Evolutionary conservation across 441 rosid genomes (phyloP).

Genomic region (Aquilaria agallochum): DNA sequence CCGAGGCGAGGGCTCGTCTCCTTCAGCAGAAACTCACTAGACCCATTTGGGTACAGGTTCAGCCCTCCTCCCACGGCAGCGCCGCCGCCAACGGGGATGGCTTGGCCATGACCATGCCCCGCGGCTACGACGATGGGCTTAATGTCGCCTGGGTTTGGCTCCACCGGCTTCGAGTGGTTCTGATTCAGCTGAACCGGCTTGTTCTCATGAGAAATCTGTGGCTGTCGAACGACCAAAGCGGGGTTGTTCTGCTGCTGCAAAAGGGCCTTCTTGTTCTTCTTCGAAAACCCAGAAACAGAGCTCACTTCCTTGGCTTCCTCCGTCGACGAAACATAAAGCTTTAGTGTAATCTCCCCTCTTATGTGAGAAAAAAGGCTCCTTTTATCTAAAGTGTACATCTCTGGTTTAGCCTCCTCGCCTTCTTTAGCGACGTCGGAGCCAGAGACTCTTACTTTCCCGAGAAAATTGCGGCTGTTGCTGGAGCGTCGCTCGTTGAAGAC

Average conservation of each 20-base stretch:
- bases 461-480: constrained; percentile 45
- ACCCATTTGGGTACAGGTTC: constrained; percentile 22
- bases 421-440: constrained; percentile 43
- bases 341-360: constrained; percentile 60
- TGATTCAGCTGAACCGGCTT: constrained; percentile 29
- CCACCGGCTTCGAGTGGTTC: constrained; percentile 33
- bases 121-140: constrained; percentile 49
- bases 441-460: constrained; percentile 55
- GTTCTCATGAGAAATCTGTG: constrained; percentile 27
- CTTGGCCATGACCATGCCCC: constrained; percentile 27
- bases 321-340: constrained; percentile 38
- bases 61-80: constrained; percentile 22
- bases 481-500: constrained; percentile 62
- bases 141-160: constrained; percentile 44
- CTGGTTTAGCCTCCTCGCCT: constrained; percentile 39
- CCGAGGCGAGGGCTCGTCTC: constrained; percentile 50
- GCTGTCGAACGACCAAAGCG: constrained; percentile 36
- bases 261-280: constrained; percentile 43
- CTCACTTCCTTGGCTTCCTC: constrained; percentile 26
- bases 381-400: constrained; percentile 60
- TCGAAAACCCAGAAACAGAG: constrained; percentile 24
- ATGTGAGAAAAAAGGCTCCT: constrained; percentile 66
- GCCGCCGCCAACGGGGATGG: constrained; percentile 17
- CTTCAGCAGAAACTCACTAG: constrained; percentile 38
- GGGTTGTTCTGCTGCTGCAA: constrained; percentile 30